Evolutionary conservation across 495 filamentous ascomycete species (phyloP), one percentile per base, ranked within the genome.

Genomic region (Penicillium diatomitis): DNA sequence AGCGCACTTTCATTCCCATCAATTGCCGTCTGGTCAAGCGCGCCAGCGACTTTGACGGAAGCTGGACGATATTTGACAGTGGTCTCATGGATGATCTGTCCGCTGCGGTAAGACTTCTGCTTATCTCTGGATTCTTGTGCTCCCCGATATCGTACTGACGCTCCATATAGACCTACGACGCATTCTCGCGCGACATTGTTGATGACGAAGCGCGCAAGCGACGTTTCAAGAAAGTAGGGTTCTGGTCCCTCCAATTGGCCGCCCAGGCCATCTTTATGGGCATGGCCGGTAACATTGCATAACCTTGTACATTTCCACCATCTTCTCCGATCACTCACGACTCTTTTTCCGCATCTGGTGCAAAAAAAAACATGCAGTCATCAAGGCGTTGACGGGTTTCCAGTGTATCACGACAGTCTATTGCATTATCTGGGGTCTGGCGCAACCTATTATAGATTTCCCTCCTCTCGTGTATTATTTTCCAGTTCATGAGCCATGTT

Each of bases 231-330:
- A 94, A 96, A 61, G 94, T 98, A 11, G 92, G 92, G 28, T 81
- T 96, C 54, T 98, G 92, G 92, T 94, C 88, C 7, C 71, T 98
- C 35, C 88, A 89, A 61, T 67, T 97, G 41, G 84, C 88, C 3
- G 86, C 89, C 5, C 92, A 98, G 65, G 92, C 90, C n/a, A 72
- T 98, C 38, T 87, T 97, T 58, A 85, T 96, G 68, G 92, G 92
- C 1, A 84, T 97, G 77, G 92, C 90, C 9, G 90, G 91, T 12
- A 87, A 86, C 59, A 78, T 94, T 44, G 83, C 81, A 51, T 86
- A 68, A 71, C 54, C 44, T 41, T 64, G 56, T 66, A 65, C 30
- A 58, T 50, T 65, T 55, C n/a, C 53, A 32, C 44, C 41, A 20
- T 20, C 20, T 20, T 20, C 20, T 20, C 20, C 20, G 20, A 20